Conservation (phyloP, 1,284 basidiomycete species). For the Puccinia horiana region DNA sequence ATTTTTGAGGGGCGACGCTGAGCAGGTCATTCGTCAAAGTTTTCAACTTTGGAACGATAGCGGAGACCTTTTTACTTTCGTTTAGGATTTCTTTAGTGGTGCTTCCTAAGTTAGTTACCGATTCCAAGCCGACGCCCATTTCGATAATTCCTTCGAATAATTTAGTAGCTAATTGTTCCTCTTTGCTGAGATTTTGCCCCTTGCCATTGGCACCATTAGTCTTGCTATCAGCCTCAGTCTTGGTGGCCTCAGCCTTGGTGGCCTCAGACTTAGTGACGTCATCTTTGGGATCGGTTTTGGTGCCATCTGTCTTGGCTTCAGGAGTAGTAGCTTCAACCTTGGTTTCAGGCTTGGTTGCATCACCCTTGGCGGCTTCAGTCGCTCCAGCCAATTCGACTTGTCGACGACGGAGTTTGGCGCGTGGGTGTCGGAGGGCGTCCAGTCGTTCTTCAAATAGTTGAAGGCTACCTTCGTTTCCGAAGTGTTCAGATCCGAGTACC, state of each 20-base stretch:
- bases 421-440: not conserved
- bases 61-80: not conserved
- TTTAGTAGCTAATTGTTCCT: slow-evolving; percentile 9
- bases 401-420: slow-evolving; percentile 10
- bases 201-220: not conserved
- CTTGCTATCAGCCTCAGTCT: not conserved
- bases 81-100: slow-evolving; percentile 7
- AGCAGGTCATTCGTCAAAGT: not conserved
- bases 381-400: not conserved
- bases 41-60: not conserved
- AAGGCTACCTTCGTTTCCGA: not conserved
- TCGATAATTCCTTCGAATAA: slow-evolving; percentile 18
- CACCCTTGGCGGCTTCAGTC: not conserved
- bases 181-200: not conserved
- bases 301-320: not conserved
- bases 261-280: not conserved
- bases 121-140: slow-evolving; percentile 20
- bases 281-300: not conserved
- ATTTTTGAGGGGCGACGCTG: not conserved
- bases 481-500: not conserved
- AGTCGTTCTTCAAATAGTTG: not conserved
- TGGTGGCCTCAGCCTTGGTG: not conserved
- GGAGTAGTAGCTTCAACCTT: not conserved
- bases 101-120: slow-evolving; percentile 18
- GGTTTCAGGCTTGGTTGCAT: not conserved